Percentiles rank a stretch among this genome's conserved stretches.
Conservation (phyloP, 169 alveolate species). For the Pseudocohnilembus persalinus region DNA sequence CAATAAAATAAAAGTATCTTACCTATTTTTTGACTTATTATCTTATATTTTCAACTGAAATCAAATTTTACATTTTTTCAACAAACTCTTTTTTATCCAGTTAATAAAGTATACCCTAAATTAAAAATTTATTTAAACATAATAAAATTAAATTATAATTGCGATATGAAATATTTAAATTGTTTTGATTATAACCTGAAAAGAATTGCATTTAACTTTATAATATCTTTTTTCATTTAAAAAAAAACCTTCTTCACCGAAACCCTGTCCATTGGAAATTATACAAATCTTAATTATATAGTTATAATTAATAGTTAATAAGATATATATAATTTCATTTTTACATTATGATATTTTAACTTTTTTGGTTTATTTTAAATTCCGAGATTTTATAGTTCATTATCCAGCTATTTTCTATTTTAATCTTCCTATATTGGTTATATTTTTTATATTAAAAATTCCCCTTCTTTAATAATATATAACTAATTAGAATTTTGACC, state of each 20-base stretch:
- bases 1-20: no score
- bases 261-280: background rate
- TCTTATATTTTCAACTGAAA: background rate
- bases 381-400: background rate
- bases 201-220: background rate
- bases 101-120: background rate
- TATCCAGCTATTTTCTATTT: background rate
- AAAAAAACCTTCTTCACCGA: background rate
- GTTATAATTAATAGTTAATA: no score
- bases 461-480: background rate
- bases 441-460: no score
- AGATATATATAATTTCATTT: no score
- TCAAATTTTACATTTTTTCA: background rate
- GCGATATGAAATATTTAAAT: no score
- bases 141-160: no score
- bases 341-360: no score
- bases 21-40: background rate
- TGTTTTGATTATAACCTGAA: background rate
- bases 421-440: background rate
- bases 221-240: background rate
- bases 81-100: background rate
- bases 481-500: no score
- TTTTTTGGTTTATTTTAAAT: no score
- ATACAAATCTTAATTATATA: background rate
- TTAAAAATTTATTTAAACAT: no score